phyloP scores from a whole-genome alignment of 2,329 filamentous ascomycete genomes.

The Pseudogymnoascus verrucosus region DNA sequence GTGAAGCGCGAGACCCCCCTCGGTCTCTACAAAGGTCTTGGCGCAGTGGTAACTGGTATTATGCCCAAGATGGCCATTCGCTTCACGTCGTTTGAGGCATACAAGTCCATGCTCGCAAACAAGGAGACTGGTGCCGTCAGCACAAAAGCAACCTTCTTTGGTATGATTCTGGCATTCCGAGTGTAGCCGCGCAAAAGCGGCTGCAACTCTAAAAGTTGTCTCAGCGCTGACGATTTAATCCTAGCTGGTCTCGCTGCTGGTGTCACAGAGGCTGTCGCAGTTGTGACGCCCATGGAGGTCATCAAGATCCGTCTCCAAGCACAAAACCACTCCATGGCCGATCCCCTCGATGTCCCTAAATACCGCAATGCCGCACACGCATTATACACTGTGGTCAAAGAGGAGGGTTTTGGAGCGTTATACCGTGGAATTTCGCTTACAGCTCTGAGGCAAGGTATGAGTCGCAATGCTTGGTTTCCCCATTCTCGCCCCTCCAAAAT shows the following conservation, averaged over 20 bases:
- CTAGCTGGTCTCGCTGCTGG: conserved; percentile 81
- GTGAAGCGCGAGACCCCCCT: conserved; percentile 83
- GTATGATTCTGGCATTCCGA: conserved; percentile 35
- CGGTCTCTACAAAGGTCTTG: conserved; percentile 95
- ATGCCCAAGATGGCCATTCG: conserved; percentile 99
- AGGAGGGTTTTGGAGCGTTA: conserved; percentile 80
- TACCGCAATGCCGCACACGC: conserved; percentile 87
- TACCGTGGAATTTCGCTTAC: conserved; percentile 93
- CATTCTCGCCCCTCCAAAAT: conserved; percentile 4
- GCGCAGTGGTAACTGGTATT: conserved; percentile 91
- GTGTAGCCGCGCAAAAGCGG: neutral
- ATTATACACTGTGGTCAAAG: conserved; percentile 78
- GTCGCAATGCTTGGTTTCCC: neutral
- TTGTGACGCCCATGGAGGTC: conserved; percentile 98
- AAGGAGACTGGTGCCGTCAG: conserved; percentile 58
- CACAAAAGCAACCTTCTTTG: conserved; percentile 63
- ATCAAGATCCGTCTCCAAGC: conserved; percentile 98
- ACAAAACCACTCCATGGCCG: conserved; percentile 95
- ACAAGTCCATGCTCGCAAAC: conserved; percentile 76
- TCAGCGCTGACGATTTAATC: conserved; percentile 7
- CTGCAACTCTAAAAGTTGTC: conserved; percentile 21
- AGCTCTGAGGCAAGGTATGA: conserved; percentile 76
- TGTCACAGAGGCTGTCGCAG: conserved; percentile 90
- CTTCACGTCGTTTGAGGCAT: conserved; percentile 94
- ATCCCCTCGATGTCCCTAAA: conserved; percentile 91